Base-by-base conservation (phyloP, 768 basidiomycete genomes). In the Boletus rex-veris region DNA sequence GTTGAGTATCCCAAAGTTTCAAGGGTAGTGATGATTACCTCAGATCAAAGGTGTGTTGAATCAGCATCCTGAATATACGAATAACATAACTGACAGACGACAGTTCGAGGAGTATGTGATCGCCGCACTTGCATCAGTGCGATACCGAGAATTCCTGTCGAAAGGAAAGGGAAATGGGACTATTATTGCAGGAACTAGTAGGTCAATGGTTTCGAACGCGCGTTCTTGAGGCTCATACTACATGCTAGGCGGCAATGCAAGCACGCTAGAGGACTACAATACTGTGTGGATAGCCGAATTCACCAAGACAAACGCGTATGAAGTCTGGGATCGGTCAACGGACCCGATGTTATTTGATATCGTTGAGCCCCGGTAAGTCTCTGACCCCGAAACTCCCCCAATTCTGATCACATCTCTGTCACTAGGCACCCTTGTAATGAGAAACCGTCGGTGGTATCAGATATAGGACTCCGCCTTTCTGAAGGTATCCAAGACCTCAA, bases 11-110 rank as follows among this genome's bases (percentile, higher is more conserved):
- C 44, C 57, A 37, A 64, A 92, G 89, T 58, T 98, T 96, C 74
- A 88, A 90, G 71, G 97, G 96, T 12, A 93, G 91, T 60, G 97
- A 99, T 61, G 97, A 99, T 69, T 98, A 95, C 65, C 72, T 99
- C 24, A 78, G 97, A 53, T 80, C 81, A 35, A 95, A 94, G 81
- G 91, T 88, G 53, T 19, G 68, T 60, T 31, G 33, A 33, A 54
- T 31, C 8, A 38, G 16, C 9, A 45, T 38, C 6, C n/a, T 15
- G 21, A 16, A 44, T 12, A 37, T 43, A 42, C 3, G 37, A 45
- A 46, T 24, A 31, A 24, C 19, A 33, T 54, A 19, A 40, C 35
- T 42, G 11, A 54, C 14, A 31, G 16, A 12, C 28, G 12, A 31
- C 33, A 63, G 84, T 96, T 96, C 50, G 94, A 98, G 68, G 96